Conservation (phyloP, 1,139 yeast species). For the Suhomyces taliae region DNA sequence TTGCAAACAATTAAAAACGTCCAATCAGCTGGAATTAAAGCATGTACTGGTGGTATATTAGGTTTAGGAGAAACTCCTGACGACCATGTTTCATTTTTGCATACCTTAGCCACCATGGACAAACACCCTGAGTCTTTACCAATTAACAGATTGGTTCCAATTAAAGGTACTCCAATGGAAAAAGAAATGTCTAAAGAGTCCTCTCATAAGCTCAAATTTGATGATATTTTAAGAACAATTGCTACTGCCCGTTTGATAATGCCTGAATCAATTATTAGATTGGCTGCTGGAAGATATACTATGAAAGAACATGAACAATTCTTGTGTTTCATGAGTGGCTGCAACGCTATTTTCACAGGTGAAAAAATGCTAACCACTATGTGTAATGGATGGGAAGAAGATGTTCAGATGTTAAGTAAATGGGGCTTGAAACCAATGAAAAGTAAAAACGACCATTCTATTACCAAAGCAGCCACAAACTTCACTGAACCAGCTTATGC, state of each 20-base stretch:
- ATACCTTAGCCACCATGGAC: slow-evolving; percentile 66
- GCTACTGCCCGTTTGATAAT: slow-evolving; percentile 75
- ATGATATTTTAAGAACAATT: slow-evolving; percentile 63
- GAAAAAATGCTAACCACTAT: slow-evolving; percentile 79
- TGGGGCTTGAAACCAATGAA: slow-evolving; percentile 78
- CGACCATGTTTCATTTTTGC: slow-evolving; percentile 68
- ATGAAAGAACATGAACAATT: slow-evolving; percentile 79
- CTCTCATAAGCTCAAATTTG: slow-evolving; percentile 49
- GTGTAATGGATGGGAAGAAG: slow-evolving; percentile 88
- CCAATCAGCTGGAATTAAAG: slow-evolving; percentile 63
- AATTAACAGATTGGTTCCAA: slow-evolving; percentile 76
- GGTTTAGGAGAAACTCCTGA: slow-evolving; percentile 76
- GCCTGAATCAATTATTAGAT: slow-evolving; percentile 69
- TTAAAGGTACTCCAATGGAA: slow-evolving; percentile 76
- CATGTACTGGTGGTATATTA: slow-evolving; percentile 78
- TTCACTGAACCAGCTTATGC: background rate
- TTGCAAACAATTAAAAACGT: slow-evolving; percentile 65
- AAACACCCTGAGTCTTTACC: slow-evolving; percentile 80
- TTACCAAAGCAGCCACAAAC: background rate
- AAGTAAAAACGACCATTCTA: slow-evolving; percentile 21
- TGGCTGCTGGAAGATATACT: slow-evolving; percentile 81
- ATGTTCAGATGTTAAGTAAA: slow-evolving; percentile 59
- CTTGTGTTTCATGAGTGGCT: slow-evolving; percentile 74
- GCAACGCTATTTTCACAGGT: slow-evolving; percentile 80
- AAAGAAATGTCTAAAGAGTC: slow-evolving; percentile 49